A percentile compares a stretch with the other conserved stretches of the same genome.
Conservation (phyloP, 148 eudicot species). For the Rhododendron kiyosumense region DNA sequence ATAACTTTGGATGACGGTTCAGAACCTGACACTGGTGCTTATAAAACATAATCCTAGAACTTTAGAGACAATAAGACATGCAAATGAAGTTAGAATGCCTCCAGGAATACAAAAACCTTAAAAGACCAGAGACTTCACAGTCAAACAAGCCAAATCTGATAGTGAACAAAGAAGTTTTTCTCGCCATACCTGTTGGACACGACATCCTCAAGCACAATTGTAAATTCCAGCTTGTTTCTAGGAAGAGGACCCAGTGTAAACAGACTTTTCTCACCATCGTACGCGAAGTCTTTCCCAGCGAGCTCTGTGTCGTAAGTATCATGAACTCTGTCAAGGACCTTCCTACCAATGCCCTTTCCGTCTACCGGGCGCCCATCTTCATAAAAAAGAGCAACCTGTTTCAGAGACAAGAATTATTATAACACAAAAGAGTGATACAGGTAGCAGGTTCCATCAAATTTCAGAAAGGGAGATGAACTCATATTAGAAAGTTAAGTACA, state of each 20-base stretch:
- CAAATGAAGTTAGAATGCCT: too few relatives aligned
- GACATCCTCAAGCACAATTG: slow-evolving; percentile 22
- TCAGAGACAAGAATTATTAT: background rate
- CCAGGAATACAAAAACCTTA: background rate
- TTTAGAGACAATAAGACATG: too few relatives aligned
- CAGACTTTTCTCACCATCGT: slow-evolving; percentile 34
- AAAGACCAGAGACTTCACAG: too few relatives aligned
- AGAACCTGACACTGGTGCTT: background rate
- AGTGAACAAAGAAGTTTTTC: background rate
- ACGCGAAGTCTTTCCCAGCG: slow-evolving; percentile 23
- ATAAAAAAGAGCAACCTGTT: slow-evolving; percentile 32
- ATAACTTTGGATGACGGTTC: background rate
- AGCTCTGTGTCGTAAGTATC: slow-evolving; percentile 23
- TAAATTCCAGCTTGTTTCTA: slow-evolving; percentile 22
- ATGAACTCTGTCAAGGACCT: slow-evolving; percentile 25
- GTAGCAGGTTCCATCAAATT: background rate
- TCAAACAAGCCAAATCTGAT: too few relatives aligned
- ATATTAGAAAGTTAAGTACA: background rate
- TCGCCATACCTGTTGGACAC: slow-evolving; percentile 27
- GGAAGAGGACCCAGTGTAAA: slow-evolving; percentile 37
- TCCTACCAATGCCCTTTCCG: slow-evolving; percentile 44
- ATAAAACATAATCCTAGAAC: too few relatives aligned
- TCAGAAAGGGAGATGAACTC: background rate
- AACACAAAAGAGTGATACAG: background rate
- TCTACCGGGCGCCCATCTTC: slow-evolving; percentile 47